Base-by-base conservation (phyloP, 2,329 filamentous ascomycete genomes). In the Diaporthe ampelina region DNA sequence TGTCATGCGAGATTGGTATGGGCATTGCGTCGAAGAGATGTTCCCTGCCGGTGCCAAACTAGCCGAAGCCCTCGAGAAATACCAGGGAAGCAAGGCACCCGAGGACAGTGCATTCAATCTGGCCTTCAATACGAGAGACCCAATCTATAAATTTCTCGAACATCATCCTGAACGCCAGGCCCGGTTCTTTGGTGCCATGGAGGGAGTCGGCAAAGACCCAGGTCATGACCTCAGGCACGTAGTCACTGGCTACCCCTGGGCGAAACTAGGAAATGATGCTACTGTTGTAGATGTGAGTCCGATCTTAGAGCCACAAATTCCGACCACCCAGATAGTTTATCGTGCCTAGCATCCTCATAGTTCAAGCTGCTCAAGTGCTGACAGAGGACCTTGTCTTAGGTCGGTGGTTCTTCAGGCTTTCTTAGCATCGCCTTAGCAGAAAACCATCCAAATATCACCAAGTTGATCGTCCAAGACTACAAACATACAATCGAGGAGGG, bases 21-120 rank as follows among this genome's bases (percentile, higher is more conserved):
- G 59, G 15, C 59, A 63, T 26, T 63, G 59, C 10, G 59, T 63
- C 24, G 59, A 63, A 15, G 59, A 63, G 26, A 48, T 63, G 40
- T 63, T 63, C 19, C 59, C 59, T 5, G 40, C 59, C 10, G 59
- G 59, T 21, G 59, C 59, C 59, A 63, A 63, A 26, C 59, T 63
- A 17, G 59, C 59, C 24, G 59, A 63, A 26, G 59, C 59, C 6
- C 59, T 63, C 10, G 59, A 63, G 59, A 63, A n/a, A 63, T 63
- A 63, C 13, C 59, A 63, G 59, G 59, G 59, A 11, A 63, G 59
- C 59, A 48, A 63, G 24, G 59, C 59, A 21, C 59, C 59, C 24
- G 59, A 63, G 26, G 59, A 63, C 40, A 63, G 59, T 26, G 40
- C 59, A 3, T 63, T 63, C 26, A 63, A 48, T 3, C 19, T 63